Percentiles rank a stretch among this genome's conserved stretches.
phyloP scores from a whole-genome alignment of 148 eudicot genomes.

The Linanthus parryae region DNA sequence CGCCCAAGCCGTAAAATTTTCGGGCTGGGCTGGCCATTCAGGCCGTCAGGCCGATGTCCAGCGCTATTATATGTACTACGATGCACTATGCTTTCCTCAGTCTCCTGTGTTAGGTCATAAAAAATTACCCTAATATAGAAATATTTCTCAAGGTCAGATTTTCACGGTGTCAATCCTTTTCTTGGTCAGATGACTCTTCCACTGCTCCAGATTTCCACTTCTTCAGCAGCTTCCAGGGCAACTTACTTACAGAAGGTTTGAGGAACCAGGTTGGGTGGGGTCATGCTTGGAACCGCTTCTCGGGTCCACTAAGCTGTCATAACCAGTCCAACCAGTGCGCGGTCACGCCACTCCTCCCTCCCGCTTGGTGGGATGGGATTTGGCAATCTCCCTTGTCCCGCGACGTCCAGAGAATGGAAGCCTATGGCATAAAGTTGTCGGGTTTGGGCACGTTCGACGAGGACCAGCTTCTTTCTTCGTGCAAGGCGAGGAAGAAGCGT shows the following conservation, averaged over 20 bases:
- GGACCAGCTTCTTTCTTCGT: conserved; percentile 39
- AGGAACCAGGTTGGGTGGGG: conserved; percentile 90
- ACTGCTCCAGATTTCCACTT: conserved; percentile 40
- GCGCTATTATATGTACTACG: too few species aligned
- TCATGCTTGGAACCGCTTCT: conserved; percentile 90
- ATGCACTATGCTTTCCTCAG: too few species aligned
- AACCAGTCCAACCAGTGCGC: conserved; percentile 76
- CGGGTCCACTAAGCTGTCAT: conserved; percentile 76
- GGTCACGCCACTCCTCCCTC: conserved; percentile 79
- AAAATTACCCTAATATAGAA: too few species aligned
- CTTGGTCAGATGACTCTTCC: conserved; percentile 36
- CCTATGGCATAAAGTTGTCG: conserved; percentile 55
- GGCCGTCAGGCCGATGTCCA: too few species aligned
- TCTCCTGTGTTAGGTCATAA: too few species aligned
- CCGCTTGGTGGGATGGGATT: conserved; percentile 94
- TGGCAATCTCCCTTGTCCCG: conserved; percentile 89
- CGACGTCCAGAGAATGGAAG: conserved; percentile 57
- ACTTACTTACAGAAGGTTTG: conserved; percentile 53
- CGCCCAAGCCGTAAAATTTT: too few species aligned
- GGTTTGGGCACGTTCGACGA: conserved; percentile 70
- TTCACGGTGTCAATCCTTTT: too few species aligned
- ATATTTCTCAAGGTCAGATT: too few species aligned
- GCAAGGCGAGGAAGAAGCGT: conserved; percentile 40
- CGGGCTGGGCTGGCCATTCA: too few species aligned
- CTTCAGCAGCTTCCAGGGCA: conserved; percentile 79